Evolutionary conservation across 495 filamentous ascomycete genomes (phyloP), one percentile per base, ranked within the genome.

Genomic region (Aspergillus indologenus): DNA sequence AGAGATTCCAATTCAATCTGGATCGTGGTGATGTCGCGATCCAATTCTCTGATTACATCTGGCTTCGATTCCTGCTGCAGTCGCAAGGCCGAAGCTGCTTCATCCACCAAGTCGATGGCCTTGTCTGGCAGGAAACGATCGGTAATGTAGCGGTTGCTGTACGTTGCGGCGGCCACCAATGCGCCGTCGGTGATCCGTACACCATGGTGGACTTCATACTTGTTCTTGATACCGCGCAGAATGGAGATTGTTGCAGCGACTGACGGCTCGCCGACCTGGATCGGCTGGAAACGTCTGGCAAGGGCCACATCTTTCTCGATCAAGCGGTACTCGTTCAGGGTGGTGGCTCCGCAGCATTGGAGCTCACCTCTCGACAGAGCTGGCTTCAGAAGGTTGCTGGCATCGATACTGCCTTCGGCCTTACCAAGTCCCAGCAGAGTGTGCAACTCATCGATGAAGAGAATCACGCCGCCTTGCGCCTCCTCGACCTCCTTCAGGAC

Each of bases 301-400:
- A 98, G 76, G 1, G 94, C 94, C 21, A 91, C 93, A 70, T 98
- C 94, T 69, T 97, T 98, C 72, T 98, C 94, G 61, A 98, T 97
- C 61, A 82, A 73, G 43, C 94, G 83, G 65, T 97, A 98, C 67
- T 98, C 94, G 57, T 87, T 89, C 31, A 97, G 71, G 0, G 94
- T 98, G 0, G 94, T 98, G 18, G 94, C 93, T 58, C 94, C 92
- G 70, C 91, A 96, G 75, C 91, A 96, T 77, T 96, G 92, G 11
- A 98, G 83, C 61, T 97, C 92, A 47, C 94, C 94, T 63, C 94
- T 75, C 0, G 92, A 90, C 14, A 98, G 74, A 5, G 92, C 90
- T n/a, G 94, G 94, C 69, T 98, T 98, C 43, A 98, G 78, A 6
- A 98, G 80, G 67, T 98, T 98, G 62, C 90, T 93, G 2, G 94